Conservation (phyloP, 75 land plant genomes). For the Cryptomeria japonica region DNA sequence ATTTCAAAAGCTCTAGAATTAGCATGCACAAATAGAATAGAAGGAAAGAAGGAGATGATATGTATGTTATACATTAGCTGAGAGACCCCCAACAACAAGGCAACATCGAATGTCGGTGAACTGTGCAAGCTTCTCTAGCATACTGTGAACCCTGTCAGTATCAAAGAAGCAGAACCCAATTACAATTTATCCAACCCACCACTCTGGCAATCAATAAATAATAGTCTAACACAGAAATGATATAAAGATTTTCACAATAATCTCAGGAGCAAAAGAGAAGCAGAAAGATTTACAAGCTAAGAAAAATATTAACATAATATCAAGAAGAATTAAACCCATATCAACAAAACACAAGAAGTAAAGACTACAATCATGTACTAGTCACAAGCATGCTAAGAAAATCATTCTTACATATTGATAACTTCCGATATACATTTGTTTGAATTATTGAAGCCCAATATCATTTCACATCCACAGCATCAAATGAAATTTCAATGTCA, state of each 20-base stretch:
- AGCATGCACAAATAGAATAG: background rate
- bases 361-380: background rate
- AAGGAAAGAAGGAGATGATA: background rate
- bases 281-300: background rate
- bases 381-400: background rate
- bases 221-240: background rate
- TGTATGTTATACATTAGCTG: conserved; percentile 64
- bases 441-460: background rate
- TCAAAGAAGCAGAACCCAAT: background rate
- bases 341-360: background rate
- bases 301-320: background rate
- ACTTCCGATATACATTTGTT: background rate
- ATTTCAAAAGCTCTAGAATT: background rate
- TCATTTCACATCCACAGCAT: too few species aligned
- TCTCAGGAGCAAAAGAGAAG: background rate
- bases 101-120: conserved; percentile 92
- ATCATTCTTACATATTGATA: background rate
- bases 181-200: background rate
- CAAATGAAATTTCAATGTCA: background rate
- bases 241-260: background rate
- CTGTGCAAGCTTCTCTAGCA: conserved; percentile 93
- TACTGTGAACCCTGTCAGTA: conserved; percentile 81
- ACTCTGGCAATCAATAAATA: background rate
- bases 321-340: background rate
- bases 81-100: conserved; percentile 91